Conservation (phyloP, 768 basidiomycete genomes). For the Jaapia argillacea region DNA sequence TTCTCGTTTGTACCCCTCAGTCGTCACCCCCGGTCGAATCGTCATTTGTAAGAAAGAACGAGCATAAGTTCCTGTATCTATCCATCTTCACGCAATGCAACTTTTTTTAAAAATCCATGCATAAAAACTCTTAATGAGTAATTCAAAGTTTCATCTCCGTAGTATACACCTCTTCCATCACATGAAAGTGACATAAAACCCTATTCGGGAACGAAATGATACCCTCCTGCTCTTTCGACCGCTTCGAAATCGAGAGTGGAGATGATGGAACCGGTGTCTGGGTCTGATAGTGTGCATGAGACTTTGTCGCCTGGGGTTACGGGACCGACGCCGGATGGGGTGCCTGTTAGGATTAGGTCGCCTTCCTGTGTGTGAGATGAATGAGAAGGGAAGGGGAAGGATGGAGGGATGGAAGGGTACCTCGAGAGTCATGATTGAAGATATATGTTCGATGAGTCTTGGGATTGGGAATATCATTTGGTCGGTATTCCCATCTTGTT, state of each 20-base stretch:
- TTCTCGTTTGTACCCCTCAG: no score
- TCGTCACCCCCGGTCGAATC: no score
- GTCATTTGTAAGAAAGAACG: no score
- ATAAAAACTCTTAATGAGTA: no score
- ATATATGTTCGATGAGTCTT: conserved; percentile 79
- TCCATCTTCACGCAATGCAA: no score
- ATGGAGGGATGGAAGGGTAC: conserved; percentile 30
- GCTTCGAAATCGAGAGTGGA: conserved; percentile 56
- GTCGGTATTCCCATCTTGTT: conserved; percentile 76
- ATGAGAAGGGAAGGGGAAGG: not conserved
- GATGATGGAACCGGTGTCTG: conserved; percentile 40
- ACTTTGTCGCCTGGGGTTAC: conserved; percentile 69
- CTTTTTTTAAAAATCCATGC: no score
- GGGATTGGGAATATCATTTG: conserved; percentile 95
- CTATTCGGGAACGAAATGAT: no score
- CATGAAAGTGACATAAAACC: no score
- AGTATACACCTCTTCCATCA: no score
- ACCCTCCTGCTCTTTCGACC: conserved; percentile 60
- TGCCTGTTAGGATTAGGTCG: conserved; percentile 86
- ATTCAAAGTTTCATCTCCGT: no score
- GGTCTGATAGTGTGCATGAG: conserved; percentile 57
- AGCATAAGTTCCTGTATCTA: no score
- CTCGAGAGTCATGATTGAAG: conserved; percentile 96
- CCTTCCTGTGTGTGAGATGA: conserved; percentile 63
- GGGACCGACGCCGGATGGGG: conserved; percentile 85